Conservation (phyloP, 2,329 filamentous ascomycete genomes). For the Triangularia verruculosa region DNA sequence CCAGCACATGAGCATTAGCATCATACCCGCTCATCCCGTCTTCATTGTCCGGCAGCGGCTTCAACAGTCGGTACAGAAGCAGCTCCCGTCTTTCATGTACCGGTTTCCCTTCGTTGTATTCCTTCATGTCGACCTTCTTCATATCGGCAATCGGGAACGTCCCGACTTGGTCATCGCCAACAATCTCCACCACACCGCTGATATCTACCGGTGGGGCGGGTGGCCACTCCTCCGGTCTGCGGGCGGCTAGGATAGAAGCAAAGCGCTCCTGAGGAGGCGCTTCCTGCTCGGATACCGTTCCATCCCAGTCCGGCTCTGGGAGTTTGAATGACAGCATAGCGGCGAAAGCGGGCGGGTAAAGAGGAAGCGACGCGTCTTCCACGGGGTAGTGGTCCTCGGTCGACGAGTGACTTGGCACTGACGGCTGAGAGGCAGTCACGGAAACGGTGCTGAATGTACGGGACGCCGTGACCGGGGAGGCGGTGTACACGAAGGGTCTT, state of each 20-base stretch:
- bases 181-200: constrained; percentile 36
- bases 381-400: constrained; percentile 41
- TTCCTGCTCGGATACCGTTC: constrained; percentile 39
- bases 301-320: constrained; percentile 34
- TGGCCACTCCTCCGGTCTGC: constrained; percentile 42
- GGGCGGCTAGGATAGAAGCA: constrained; percentile 37
- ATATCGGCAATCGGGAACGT: constrained; percentile 51
- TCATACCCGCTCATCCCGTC: constrained; percentile 21
- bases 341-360: constrained; percentile 47
- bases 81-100: constrained; percentile 48
- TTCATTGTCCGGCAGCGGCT: constrained; percentile 37
- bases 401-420: constrained; percentile 34
- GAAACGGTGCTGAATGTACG: constrained; percentile 49
- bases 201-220: constrained; percentile 47
- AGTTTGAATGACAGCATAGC: constrained; percentile 53
- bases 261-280: constrained; percentile 43
- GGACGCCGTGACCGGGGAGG: constrained; percentile 43
- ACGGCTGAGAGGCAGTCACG: constrained; percentile 49
- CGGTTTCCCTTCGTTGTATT: constrained; percentile 42
- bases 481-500: constrained; percentile 53
- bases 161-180: constrained; percentile 40
- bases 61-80: constrained; percentile 47
- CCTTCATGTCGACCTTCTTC: constrained; percentile 52
- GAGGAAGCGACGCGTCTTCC: constrained; percentile 38
- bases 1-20: constrained; percentile 45